A percentile compares a stretch with the other conserved stretches of the same genome.
phyloP scores from a whole-genome alignment of 2,329 filamentous ascomycete genomes.

The Penicillium sp. region DNA sequence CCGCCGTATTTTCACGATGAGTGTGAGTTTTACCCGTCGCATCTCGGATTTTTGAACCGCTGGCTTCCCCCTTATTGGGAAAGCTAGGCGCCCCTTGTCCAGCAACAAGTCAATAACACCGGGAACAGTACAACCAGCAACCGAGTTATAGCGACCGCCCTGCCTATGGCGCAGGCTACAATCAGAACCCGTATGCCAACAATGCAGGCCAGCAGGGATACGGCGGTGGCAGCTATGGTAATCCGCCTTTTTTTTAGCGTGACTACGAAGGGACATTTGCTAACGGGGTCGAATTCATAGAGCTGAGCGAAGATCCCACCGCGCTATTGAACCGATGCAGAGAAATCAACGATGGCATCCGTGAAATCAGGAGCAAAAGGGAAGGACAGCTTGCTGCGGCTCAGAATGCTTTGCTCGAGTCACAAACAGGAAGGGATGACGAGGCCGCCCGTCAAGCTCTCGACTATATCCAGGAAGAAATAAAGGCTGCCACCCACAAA shows the following conservation, averaged over 20 bases:
- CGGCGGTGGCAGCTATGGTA: constrained; percentile 28
- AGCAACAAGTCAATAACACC: constrained; percentile 33
- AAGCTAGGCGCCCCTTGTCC: constrained; percentile 2
- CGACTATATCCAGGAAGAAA: constrained; percentile 74
- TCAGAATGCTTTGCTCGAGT: constrained; percentile 75
- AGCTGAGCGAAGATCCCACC: constrained; percentile 67
- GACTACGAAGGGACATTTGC: not conserved
- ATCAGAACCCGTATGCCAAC: constrained; percentile 33
- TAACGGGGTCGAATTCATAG: constrained; percentile 30
- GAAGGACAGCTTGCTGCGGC: constrained; percentile 56
- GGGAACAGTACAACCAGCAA: constrained; percentile 29
- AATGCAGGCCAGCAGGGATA: constrained; percentile 42
- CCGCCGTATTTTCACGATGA: constrained; percentile 22
- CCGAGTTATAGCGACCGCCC: constrained; percentile 49
- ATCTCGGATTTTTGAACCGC: not conserved
- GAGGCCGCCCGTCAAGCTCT: constrained; percentile 70
- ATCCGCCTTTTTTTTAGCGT: not conserved
- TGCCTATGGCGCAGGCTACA: constrained; percentile 53
- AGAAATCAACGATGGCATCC: constrained; percentile 77
- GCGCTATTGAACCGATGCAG: constrained; percentile 83
- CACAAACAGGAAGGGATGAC: constrained; percentile 71
- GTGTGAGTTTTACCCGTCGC: constrained; percentile 18
- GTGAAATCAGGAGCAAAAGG: constrained; percentile 70
- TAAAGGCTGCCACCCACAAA: constrained; percentile 75
- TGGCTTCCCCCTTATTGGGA: not conserved